Evolutionary conservation across 441 rosid species (phyloP).

Genomic region (Populus hybrid): DNA sequence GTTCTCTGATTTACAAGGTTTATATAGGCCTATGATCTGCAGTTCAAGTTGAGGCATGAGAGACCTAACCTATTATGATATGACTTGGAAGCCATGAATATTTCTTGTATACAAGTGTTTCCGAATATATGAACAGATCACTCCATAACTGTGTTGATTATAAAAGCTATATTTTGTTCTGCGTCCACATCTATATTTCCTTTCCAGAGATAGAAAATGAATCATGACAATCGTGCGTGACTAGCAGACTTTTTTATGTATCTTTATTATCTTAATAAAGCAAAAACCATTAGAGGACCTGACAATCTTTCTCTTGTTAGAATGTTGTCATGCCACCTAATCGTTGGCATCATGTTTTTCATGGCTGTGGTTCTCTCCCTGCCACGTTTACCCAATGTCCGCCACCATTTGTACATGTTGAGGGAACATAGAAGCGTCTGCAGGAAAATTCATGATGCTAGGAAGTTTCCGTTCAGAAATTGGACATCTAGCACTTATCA

Average conservation of each 20-base stretch:
- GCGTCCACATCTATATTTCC: background rate
- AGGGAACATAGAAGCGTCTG: background rate
- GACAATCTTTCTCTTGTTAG: no score
- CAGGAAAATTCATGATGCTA: background rate
- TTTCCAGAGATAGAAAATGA: constrained; percentile 17
- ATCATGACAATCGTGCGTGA: constrained; percentile 23
- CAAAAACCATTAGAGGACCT: background rate
- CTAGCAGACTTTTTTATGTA: background rate
- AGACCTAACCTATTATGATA: constrained; percentile 26
- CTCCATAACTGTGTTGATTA: constrained; percentile 22
- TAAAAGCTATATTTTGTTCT: background rate
- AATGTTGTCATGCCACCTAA: constrained; percentile 5
- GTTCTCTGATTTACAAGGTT: constrained; percentile 4
- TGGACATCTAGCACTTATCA: no score
- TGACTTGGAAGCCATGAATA: background rate
- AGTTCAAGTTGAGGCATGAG: constrained; percentile 12
- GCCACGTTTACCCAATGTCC: background rate
- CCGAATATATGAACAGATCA: constrained; percentile 22
- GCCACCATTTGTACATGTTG: background rate
- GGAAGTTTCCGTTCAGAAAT: background rate
- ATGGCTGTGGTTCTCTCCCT: background rate
- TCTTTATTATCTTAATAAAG: background rate
- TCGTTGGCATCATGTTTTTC: background rate
- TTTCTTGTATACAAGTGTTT: background rate
- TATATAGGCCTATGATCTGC: constrained; percentile 14